A percentile compares a stretch with the other conserved stretches of the same genome.
phyloP scores from a whole-genome alignment of 768 basidiomycete genomes.

The Xanthoconium stramineum region DNA sequence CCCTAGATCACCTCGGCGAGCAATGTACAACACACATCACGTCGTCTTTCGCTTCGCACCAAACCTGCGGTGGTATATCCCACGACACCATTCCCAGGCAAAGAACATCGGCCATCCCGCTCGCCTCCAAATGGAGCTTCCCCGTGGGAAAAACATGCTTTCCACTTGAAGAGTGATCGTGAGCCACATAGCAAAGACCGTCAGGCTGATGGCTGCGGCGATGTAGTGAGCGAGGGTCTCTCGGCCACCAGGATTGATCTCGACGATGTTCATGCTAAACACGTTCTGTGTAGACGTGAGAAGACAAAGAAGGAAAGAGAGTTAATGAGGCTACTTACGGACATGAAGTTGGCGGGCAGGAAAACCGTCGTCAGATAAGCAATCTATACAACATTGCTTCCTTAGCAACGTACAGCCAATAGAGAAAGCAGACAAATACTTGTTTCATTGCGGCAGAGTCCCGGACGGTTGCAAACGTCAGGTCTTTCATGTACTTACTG shows the following conservation, averaged over 20 bases:
- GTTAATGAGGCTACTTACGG: constrained; percentile 17
- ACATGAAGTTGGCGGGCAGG: constrained; percentile 49
- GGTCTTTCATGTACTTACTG: constrained; percentile 46
- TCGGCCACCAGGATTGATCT: constrained; percentile 32
- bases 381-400: constrained; percentile 11
- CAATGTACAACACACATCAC: constrained; percentile 1
- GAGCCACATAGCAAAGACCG: constrained; percentile 50
- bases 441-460: constrained; percentile 42
- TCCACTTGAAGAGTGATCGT: constrained; percentile 48
- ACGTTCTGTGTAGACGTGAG: constrained; percentile 34
- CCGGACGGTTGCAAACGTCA: constrained; percentile 44
- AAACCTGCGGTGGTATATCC: background rate
- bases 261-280: constrained; percentile 56
- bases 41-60: constrained; percentile 1
- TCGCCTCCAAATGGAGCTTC: constrained; percentile 18
- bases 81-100: background rate
- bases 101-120: constrained; percentile 21
- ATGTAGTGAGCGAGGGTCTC: constrained; percentile 39
- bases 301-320: background rate
- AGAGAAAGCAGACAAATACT: constrained; percentile 26
- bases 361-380: constrained; percentile 61
- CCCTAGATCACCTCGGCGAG: background rate
- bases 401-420: constrained; percentile 4
- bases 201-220: constrained; percentile 43
- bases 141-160: constrained; percentile 19